phyloP scores from a whole-genome alignment of 2,329 filamentous ascomycete genomes.

The Colletotrichum camelliae region DNA sequence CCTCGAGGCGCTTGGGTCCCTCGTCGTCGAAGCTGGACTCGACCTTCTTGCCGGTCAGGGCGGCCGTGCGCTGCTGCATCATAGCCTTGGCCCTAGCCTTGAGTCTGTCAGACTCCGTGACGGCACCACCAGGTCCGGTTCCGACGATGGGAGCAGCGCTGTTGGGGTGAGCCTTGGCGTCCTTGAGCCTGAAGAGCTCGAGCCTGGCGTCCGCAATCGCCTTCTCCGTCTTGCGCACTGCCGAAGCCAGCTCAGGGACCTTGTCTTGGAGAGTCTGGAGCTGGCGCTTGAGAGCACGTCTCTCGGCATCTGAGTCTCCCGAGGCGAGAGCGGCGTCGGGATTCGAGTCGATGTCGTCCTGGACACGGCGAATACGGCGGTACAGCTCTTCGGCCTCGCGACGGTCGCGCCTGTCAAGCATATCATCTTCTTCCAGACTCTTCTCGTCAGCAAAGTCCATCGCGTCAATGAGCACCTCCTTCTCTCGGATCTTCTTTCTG shows the following conservation, averaged over 20 bases:
- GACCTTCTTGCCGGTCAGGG: conserved; percentile 83
- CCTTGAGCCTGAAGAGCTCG: conserved; percentile 90
- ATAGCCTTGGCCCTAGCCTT: conserved; percentile 96
- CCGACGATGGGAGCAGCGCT: conserved; percentile 84
- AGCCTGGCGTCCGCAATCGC: conserved; percentile 90
- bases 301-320: conserved; percentile 86
- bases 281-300: conserved; percentile 84
- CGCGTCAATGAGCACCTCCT: conserved; percentile 91
- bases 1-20: conserved; percentile 84
- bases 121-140: conserved; percentile 86
- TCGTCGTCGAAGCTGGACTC: conserved; percentile 75
- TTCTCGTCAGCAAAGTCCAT: conserved; percentile 97
- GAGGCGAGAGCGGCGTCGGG: conserved; percentile 75
- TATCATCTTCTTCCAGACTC: conserved; percentile 87
- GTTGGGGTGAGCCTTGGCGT: conserved; percentile 89
- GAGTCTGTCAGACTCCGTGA: conserved; percentile 92
- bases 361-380: conserved; percentile 85
- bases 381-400: conserved; percentile 95
- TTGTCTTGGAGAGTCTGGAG: conserved; percentile 88
- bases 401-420: conserved; percentile 86
- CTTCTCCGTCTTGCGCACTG: conserved; percentile 89
- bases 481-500: conserved; percentile 90
- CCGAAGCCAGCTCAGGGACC: conserved; percentile 88
- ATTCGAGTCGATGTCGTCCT: conserved; percentile 93
- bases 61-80: conserved; percentile 97